A percentile compares a stretch with the other conserved stretches of the same genome.
Conservation (phyloP, 176 grass and related monocot genomes). For the Tillandsia leiboldiana region DNA sequence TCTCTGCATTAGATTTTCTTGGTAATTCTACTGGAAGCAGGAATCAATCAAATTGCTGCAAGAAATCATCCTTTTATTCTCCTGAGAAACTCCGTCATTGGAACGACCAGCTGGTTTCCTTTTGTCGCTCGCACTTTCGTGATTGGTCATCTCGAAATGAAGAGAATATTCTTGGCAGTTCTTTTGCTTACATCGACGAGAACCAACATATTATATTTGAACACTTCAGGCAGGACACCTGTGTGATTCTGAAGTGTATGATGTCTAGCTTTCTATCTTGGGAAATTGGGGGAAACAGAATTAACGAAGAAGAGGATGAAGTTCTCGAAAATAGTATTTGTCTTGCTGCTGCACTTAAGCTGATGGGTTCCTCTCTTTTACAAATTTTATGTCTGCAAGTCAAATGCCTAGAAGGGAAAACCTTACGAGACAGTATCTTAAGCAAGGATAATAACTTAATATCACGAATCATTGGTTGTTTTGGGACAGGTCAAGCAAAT, state of each 20-base stretch:
- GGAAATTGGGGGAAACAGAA: conserved; percentile 4
- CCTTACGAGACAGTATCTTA: background rate
- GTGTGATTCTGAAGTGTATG: conserved; percentile 17
- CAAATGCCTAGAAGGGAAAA: background rate
- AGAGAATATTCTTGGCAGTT: conserved; percentile 1
- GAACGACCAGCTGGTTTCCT: conserved; percentile 23
- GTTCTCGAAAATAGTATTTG: conserved; percentile 1
- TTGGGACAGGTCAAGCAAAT: conserved; percentile 14
- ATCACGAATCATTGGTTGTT: conserved; percentile 4
- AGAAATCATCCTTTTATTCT: conserved; percentile 3
- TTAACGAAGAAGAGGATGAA: background rate
- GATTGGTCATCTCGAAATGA: conserved; percentile 12
- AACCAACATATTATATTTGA: conserved; percentile 34
- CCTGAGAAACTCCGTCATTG: conserved; percentile 22
- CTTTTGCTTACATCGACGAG: conserved; percentile 22
- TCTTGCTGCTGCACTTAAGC: conserved; percentile 10
- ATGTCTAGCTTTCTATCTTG: conserved; percentile 14
- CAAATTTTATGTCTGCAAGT: conserved; percentile 14
- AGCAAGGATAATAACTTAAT: conserved; percentile 4
- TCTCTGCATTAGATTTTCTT: conserved; percentile 7
- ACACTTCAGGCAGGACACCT: conserved; percentile 26
- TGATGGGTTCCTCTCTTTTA: conserved; percentile 19
- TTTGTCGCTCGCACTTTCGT: conserved; percentile 21
- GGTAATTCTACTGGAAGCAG: background rate
- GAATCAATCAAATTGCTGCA: background rate